These are phyloP conservation scores for Hydrangea macrophylla DNA, from an alignment of 148 eudicot species.

Conservation along the genomic window DNA sequence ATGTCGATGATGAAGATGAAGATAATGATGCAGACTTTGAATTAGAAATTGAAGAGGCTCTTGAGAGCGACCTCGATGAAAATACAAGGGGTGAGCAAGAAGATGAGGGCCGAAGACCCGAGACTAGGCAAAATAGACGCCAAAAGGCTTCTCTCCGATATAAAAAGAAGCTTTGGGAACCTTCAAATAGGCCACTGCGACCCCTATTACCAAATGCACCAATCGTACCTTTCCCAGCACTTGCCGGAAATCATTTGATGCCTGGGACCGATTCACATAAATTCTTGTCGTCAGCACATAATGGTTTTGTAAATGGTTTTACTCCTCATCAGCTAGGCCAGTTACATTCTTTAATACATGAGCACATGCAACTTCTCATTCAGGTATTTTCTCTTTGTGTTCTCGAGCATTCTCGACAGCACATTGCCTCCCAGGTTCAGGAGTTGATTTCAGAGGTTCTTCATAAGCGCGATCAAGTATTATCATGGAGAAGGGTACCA, in stretches of 20 bases:
- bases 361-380: conserved; percentile 90
- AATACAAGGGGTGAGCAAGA: conserved; percentile 20
- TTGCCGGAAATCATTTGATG: conserved; percentile 22
- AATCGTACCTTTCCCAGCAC: conserved; percentile 32
- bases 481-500: conserved; percentile 51
- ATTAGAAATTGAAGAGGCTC: conserved; percentile 91
- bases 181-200: conserved; percentile 54
- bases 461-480: conserved; percentile 54
- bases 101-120: conserved; percentile 54
- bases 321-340: conserved; percentile 83
- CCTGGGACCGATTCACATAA: conserved; percentile 25
- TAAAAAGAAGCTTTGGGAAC: conserved; percentile 33
- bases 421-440: conserved; percentile 71
- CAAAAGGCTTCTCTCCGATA: conserved; percentile 34
- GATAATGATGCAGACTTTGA: conserved; percentile 99
- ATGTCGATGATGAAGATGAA: conserved; percentile 86
- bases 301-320: conserved; percentile 47
- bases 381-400: conserved; percentile 81
- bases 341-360: conserved; percentile 70
- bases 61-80: conserved; percentile 88
- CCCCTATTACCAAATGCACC: conserved; percentile 61
- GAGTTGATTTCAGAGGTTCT: conserved; percentile 59
- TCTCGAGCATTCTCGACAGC: conserved; percentile 65
- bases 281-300: conserved; percentile 31
- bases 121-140: conserved; percentile 69